Percentiles rank a stretch among this genome's conserved stretches.
phyloP scores from a whole-genome alignment of 2,329 filamentous ascomycete genomes.

The Trichoderma koningii region DNA sequence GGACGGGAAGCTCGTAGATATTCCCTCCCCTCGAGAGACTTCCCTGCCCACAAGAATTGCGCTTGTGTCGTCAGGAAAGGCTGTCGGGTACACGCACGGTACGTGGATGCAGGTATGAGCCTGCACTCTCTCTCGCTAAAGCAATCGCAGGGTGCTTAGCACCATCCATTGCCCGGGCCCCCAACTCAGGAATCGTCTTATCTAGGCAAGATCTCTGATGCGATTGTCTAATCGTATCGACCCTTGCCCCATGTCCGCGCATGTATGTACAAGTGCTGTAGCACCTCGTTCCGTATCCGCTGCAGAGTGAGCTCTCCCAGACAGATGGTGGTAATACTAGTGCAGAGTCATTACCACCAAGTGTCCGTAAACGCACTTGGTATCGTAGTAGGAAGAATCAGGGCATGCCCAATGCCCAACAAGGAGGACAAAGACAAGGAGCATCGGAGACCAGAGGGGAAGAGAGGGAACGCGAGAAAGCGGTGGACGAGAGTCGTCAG shows the following conservation, averaged over 20 bases:
- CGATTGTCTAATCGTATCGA: constrained; percentile 26
- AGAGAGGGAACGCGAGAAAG: constrained; percentile 19
- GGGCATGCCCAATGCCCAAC: constrained; percentile 16
- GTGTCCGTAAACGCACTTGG: not conserved
- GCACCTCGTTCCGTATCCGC: constrained; percentile 8
- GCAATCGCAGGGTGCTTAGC: constrained; percentile 22
- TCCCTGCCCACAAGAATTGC: constrained; percentile 1
- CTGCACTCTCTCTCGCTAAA: constrained; percentile 23
- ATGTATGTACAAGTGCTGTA: constrained; percentile 1
- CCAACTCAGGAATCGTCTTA: constrained; percentile 26
- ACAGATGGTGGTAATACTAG: not conserved
- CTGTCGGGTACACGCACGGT: not conserved
- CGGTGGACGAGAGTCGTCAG: constrained; percentile 21
- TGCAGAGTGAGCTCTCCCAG: constrained; percentile 20
- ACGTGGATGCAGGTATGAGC: not conserved
- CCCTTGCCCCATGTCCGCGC: constrained; percentile 22
- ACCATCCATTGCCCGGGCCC: constrained; percentile 17
- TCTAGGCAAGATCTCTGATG: constrained; percentile 27
- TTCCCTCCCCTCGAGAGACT: not conserved
- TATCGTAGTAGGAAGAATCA: not conserved
- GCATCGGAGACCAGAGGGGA: constrained; percentile 5
- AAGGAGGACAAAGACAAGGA: constrained; percentile 1
- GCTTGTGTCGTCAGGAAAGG: constrained; percentile 12
- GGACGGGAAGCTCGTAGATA: constrained; percentile 18
- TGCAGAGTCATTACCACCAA: no score